Evolutionary conservation across 345 rosid species (phyloP), one percentile per base, ranked within the genome.

Genomic region (Lagerstroemia speciosa): DNA sequence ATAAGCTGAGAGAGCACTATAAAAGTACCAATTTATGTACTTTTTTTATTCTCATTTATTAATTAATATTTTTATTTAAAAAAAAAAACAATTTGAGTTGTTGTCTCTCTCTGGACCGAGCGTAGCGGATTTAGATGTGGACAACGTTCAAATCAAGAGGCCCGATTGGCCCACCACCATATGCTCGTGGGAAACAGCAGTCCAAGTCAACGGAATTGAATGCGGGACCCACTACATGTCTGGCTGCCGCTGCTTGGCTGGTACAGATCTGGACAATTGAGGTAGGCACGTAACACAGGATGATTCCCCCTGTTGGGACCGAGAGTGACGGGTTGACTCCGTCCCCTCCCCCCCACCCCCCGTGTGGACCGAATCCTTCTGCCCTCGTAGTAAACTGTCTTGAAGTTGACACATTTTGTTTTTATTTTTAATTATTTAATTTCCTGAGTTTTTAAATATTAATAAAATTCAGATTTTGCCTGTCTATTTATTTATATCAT

Each of bases 71-170:
- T 38, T 38, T 52, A 9, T 52, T 52, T 1, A 7, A 17, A 8
- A 55, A 10, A 10, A n/a, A 55, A 6, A 19, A 64, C 22, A 24
- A 30, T 36, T 36, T 0, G 20, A 31, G 38, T 3, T 9, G 24
- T 36, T 36, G 24, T 19, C 0, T 50, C 24, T 5, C 55, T 8
- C 55, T 17, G 26, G 55, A 50, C 8, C 1, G 29, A 15, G 70
- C 61, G 31, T 55, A 64, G 71, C 57, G 64, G 33, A 16, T 33
- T 9, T 12, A 15, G 43, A 24, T 62, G 20, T 75, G 67, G 83
- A 80, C 84, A 36, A 81, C 78, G 84, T 74, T 73, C 81, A 71
- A 17, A 50, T 70, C 52, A 77, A 72, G 65, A 71, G 71, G 71
- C 74, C 81, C 77, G 61, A 60, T 72, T 74, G 81, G 81, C 58